These are phyloP conservation scores for Trichothecium roseum DNA, from an alignment of 2,329 filamentous ascomycete genomes.

Conservation along the genomic window DNA sequence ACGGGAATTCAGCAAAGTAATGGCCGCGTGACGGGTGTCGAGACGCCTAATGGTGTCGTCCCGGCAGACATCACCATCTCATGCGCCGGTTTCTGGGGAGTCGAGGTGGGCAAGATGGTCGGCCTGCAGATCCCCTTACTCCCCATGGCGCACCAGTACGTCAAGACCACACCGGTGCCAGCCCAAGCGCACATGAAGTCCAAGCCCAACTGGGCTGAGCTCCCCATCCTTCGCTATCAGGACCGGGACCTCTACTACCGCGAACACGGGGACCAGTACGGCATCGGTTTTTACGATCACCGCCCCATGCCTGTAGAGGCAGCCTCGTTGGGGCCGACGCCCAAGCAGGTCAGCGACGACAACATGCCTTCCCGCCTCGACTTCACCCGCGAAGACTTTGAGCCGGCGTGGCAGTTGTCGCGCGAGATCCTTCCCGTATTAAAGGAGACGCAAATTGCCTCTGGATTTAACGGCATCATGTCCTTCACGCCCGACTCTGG, in stretches of 20 bases:
- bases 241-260: slow-evolving; percentile 56
- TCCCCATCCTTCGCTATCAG: slow-evolving; percentile 52
- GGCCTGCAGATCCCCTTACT: slow-evolving; percentile 46
- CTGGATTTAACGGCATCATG: slow-evolving; percentile 57
- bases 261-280: slow-evolving; percentile 51
- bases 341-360: slow-evolving; percentile 42
- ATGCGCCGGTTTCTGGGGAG: slow-evolving; percentile 57
- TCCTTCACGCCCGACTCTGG: slow-evolving; percentile 57
- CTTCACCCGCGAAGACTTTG: slow-evolving; percentile 51
- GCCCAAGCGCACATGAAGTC: slow-evolving; percentile 23
- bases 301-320: slow-evolving; percentile 50
- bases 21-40: slow-evolving; percentile 45
- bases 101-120: slow-evolving; percentile 52
- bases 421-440: slow-evolving; percentile 43
- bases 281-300: slow-evolving; percentile 56
- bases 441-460: slow-evolving; percentile 36
- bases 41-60: slow-evolving; percentile 34
- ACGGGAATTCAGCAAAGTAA: slow-evolving; percentile 41
- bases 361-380: slow-evolving; percentile 53
- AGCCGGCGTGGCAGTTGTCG: slow-evolving; percentile 47
- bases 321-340: slow-evolving; percentile 39
- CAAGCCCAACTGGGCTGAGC: slow-evolving; percentile 33
- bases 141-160: slow-evolving; percentile 54
- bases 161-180: slow-evolving; percentile 45
- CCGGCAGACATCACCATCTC: slow-evolving; percentile 51